Percentiles rank a stretch among this genome's conserved stretches.
These are phyloP conservation scores for Phytophthora rubi DNA, from an alignment of 352 stramenopile species.

Conservation along the genomic window DNA sequence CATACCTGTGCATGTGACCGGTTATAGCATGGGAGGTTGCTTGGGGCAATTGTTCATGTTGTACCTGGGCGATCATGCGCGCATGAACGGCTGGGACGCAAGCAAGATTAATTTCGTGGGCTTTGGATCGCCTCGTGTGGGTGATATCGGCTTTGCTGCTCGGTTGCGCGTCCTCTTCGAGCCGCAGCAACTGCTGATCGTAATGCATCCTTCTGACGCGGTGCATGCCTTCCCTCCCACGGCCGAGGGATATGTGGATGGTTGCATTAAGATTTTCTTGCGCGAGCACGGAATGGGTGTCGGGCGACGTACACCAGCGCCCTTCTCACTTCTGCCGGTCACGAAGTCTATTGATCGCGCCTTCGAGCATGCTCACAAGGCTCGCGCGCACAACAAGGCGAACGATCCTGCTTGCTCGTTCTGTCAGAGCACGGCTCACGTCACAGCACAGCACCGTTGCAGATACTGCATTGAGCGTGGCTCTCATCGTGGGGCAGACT, in stretches of 20 bases:
- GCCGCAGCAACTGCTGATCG: slow-evolving; percentile 78
- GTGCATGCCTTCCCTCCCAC: slow-evolving; percentile 87
- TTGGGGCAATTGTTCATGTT: slow-evolving; percentile 82
- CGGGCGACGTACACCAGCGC: slow-evolving; percentile 62
- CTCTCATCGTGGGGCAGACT: slow-evolving; percentile 73
- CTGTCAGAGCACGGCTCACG: slow-evolving; percentile 67
- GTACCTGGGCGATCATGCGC: slow-evolving; percentile 77
- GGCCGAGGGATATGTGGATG: slow-evolving; percentile 80
- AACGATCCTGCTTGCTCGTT: slow-evolving; percentile 56
- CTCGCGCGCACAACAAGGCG: slow-evolving; percentile 34
- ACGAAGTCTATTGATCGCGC: slow-evolving; percentile 80
- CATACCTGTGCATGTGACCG: slow-evolving; percentile 81
- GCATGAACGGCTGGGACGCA: slow-evolving; percentile 71
- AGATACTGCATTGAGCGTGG: slow-evolving; percentile 85
- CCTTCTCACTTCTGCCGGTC: slow-evolving; percentile 82
- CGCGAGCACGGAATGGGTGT: slow-evolving; percentile 74
- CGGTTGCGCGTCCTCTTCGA: slow-evolving; percentile 79
- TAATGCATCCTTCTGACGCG: slow-evolving; percentile 86
- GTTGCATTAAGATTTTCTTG: slow-evolving; percentile 87
- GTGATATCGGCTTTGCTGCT: slow-evolving; percentile 80
- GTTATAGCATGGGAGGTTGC: slow-evolving; percentile 89
- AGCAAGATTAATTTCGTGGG: slow-evolving; percentile 88
- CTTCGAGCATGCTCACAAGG: slow-evolving; percentile 73
- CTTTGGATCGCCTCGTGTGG: slow-evolving; percentile 83
- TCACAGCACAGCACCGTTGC: slow-evolving; percentile 77